Evolutionary conservation across 2,329 filamentous ascomycete species (phyloP).

Genomic region (Aspergillus puulaauensis): DNA sequence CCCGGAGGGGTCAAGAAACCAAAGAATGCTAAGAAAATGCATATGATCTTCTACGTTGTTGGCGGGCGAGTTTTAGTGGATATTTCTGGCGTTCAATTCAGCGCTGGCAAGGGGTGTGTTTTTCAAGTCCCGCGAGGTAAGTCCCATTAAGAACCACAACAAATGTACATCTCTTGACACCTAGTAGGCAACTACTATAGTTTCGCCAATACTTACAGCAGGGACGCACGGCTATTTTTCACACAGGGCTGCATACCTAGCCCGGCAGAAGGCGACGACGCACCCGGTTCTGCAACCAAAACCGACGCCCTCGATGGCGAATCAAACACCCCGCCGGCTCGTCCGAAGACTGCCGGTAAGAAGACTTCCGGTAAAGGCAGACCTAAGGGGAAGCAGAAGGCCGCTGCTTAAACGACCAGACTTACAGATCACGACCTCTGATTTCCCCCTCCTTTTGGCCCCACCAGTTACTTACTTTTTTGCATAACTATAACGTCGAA

Average conservation of each 20-base stretch:
- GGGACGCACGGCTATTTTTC: constrained; percentile 81
- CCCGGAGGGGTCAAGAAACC: constrained; percentile 78
- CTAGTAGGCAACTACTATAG: constrained; percentile 83
- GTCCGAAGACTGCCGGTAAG: constrained; percentile 8
- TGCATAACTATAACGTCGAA: constrained; percentile 5
- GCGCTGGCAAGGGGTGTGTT: constrained; percentile 81
- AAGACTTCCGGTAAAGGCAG: constrained; percentile 23
- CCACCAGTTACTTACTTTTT: constrained; percentile 1
- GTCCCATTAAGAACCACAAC: constrained; percentile 31
- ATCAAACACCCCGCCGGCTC: constrained; percentile 15
- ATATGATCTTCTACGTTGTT: constrained; percentile 93
- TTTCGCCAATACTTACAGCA: constrained; percentile 76
- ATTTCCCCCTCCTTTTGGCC: neutral
- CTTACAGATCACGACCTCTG: neutral
- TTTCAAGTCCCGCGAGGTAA: constrained; percentile 94
- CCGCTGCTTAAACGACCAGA: constrained; percentile 2
- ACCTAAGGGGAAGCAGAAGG: constrained; percentile 36
- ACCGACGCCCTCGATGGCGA: constrained; percentile 24
- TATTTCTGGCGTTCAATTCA: constrained; percentile 61
- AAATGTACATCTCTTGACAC: neutral
- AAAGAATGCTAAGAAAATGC: constrained; percentile 94
- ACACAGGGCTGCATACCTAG: constrained; percentile 73
- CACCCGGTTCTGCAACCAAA: constrained; percentile 24
- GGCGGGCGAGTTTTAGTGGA: constrained; percentile 78
- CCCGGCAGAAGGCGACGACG: constrained; percentile 20